Evolutionary conservation across 2,329 filamentous ascomycete genomes (phyloP), one percentile per base, ranked within the genome.

Genomic region (Talaromyces sp.): DNA sequence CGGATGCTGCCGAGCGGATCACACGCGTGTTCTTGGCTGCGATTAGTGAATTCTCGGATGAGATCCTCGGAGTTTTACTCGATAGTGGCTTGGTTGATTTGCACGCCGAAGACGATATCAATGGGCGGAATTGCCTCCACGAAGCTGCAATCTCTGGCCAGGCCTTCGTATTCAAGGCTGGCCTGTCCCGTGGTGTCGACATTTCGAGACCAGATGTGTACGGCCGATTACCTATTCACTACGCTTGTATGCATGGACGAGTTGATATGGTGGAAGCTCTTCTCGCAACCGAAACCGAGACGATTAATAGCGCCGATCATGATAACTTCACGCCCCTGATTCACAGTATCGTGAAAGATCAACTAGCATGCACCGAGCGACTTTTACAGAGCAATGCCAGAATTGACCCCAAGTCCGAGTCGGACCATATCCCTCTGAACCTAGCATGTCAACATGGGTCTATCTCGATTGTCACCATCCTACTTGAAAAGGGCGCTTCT

Each of bases 281-380:
- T 23, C 79, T 96, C 57, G 79, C 83, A 65, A 86, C 85, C 27
- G 87, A 89, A 54, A 85, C 87, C 4, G 81, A 86, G 23, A 96
- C 92, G 0, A 89, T 98, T 64, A 88, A 98, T 72, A 81, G 89
- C 47, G 93, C 93, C 72, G 95, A 99, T 71, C 91, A 98, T 72
- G 94, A 99, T 78, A 97, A 96, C 76, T 99, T 96, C 74, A 98
- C 94, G 0, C 93, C 95, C 0, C 80, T 99, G 53, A 95, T 99
- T 61, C 95, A 98, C 76, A 90, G 92, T 51, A 97, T 98, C 65
- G 93, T 96, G 59, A 92, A 96, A 70, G 88, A 90, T 28, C 89
- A 95, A 64, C 80, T 94, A 23, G 83, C 87, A 56, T 96, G 92
- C 72, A 92, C 96, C 2, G 83, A 91, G 72, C 85, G 87, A 58